phyloP scores from a whole-genome alignment of 768 basidiomycete species.

The Boletus vermiculosoides region DNA sequence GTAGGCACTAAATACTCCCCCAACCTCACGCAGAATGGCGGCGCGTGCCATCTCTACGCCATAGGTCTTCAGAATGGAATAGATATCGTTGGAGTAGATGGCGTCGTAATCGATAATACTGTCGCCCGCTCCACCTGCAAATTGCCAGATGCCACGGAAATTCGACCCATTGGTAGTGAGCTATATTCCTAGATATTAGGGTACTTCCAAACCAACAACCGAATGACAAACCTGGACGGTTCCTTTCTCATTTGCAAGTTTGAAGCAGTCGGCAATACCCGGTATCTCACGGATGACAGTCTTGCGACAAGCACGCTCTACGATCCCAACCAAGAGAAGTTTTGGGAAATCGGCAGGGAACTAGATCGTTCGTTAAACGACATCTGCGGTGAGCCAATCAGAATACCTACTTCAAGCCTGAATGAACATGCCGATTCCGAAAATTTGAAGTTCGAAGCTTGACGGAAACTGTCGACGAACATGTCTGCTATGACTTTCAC shows the following conservation, averaged over 20 bases:
- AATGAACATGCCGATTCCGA: constrained; percentile 67
- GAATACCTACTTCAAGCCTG: constrained; percentile 70
- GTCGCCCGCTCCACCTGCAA: constrained; percentile 50
- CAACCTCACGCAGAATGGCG: constrained; percentile 87
- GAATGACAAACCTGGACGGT: constrained; percentile 41
- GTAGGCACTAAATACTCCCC: constrained; percentile 90
- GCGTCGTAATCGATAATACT: constrained; percentile 72
- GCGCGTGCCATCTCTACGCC: constrained; percentile 96
- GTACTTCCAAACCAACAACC: neutral
- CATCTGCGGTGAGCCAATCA: neutral
- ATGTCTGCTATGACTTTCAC: constrained; percentile 44
- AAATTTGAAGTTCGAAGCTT: constrained; percentile 74
- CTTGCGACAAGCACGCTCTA: constrained; percentile 82
- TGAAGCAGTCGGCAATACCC: constrained; percentile 86
- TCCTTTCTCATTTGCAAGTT: constrained; percentile 50
- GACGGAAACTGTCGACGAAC: constrained; percentile 59
- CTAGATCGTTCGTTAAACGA: constrained; percentile 39
- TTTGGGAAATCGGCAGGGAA: constrained; percentile 89
- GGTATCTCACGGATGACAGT: constrained; percentile 89
- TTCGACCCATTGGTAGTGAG: constrained; percentile 93
- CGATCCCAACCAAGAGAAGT: constrained; percentile 87
- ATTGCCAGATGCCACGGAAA: constrained; percentile 85
- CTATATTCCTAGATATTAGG: constrained; percentile 36
- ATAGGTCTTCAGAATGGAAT: constrained; percentile 85
- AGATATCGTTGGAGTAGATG: constrained; percentile 94